Evolutionary conservation across 345 rosid genomes (phyloP).

Genomic region (Pugionium dolabratum): DNA sequence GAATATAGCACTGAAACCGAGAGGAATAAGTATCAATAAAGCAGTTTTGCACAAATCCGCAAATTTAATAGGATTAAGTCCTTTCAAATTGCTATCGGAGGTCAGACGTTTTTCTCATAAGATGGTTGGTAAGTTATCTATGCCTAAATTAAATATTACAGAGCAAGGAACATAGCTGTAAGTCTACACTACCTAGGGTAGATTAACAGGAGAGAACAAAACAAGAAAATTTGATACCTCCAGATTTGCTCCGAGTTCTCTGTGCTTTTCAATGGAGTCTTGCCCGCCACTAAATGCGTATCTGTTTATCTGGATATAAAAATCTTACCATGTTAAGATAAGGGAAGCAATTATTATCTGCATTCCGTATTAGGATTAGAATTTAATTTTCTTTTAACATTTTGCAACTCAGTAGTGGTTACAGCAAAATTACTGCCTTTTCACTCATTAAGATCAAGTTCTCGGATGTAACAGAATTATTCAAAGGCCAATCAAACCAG

Average conservation of each 20-base stretch:
- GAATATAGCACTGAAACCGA: background rate
- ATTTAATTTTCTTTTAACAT: background rate
- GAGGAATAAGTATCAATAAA: slow-evolving; percentile 10
- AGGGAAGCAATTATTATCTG: slow-evolving; percentile 6
- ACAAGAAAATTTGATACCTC: slow-evolving; percentile 55
- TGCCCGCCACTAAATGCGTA: slow-evolving; percentile 88
- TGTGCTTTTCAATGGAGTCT: slow-evolving; percentile 68
- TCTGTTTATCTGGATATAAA: slow-evolving; percentile 60
- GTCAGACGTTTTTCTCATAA: too few relatives aligned
- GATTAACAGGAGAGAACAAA: background rate
- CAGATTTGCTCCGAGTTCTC: slow-evolving; percentile 77
- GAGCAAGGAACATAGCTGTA: slow-evolving; percentile 6
- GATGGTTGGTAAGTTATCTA: background rate
- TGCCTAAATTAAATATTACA: slow-evolving; percentile 3
- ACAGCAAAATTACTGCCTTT: slow-evolving; percentile 1
- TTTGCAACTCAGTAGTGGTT: background rate
- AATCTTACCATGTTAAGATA: background rate
- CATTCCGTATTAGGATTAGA: background rate
- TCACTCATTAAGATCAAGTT: background rate
- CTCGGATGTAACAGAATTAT: background rate
- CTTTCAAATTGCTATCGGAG: background rate
- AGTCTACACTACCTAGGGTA: background rate
- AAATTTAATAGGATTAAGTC: slow-evolving; percentile 11
- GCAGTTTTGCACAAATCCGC: slow-evolving; percentile 1
- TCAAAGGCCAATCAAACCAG: background rate